A percentile compares a stretch with the other conserved stretches of the same genome.
These are phyloP conservation scores for Helicocarpus griseus DNA, from an alignment of 2,329 filamentous ascomycete genomes.

Conservation along the genomic window DNA sequence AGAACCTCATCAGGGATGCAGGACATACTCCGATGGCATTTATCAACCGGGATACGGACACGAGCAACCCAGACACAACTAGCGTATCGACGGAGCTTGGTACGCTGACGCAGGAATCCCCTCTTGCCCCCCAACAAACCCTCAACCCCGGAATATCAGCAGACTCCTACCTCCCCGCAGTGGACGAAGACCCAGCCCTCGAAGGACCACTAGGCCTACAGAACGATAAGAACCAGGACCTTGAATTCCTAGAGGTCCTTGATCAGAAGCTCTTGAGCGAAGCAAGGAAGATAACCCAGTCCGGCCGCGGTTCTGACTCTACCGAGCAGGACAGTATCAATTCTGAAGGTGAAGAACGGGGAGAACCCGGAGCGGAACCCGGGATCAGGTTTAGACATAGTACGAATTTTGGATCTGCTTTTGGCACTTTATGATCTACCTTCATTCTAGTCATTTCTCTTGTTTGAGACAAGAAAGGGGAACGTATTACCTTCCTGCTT, in stretches of 20 bases:
- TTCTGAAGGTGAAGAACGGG: constrained; percentile 19
- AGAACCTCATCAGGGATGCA: constrained; percentile 31
- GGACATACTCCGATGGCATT: constrained; percentile 38
- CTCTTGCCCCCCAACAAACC: constrained; percentile 23
- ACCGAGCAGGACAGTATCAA: constrained; percentile 10
- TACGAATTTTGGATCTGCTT: constrained; percentile 40
- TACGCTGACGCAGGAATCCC: constrained; percentile 18
- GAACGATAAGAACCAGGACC: constrained; percentile 32
- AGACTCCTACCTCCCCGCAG: constrained; percentile 32
- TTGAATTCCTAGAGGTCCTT: constrained; percentile 31
- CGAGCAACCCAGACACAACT: constrained; percentile 19
- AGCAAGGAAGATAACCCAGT: constrained; percentile 24
- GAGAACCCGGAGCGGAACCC: constrained; percentile 27
- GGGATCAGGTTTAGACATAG: constrained; percentile 37
- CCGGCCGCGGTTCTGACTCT: constrained; percentile 13
- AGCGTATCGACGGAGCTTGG: constrained; percentile 19
- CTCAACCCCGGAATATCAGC: constrained; percentile 14
- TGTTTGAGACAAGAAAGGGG: background rate
- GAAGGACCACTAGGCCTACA: constrained; percentile 34
- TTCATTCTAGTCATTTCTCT: background rate
- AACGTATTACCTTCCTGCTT: background rate
- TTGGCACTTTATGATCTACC: constrained; percentile 20
- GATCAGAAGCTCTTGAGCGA: constrained; percentile 35
- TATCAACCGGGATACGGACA: constrained; percentile 27
- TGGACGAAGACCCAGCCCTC: constrained; percentile 35